These are phyloP conservation scores for Aspergillus pseudonomiae DNA, from an alignment of 2,329 filamentous ascomycete genomes.

Conservation along the genomic window DNA sequence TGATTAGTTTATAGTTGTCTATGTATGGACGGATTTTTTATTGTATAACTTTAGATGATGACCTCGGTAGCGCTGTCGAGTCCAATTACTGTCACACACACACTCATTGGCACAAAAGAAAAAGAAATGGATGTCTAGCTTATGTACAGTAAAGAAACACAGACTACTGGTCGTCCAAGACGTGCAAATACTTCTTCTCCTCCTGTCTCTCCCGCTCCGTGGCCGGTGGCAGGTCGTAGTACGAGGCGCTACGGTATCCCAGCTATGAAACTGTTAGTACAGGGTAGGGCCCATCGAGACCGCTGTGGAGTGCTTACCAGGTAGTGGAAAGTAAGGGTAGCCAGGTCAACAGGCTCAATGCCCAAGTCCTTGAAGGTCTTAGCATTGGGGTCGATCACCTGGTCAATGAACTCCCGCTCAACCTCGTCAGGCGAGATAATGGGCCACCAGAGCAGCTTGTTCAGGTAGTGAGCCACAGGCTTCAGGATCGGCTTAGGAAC, in stretches of 20 bases:
- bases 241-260: slow-evolving; percentile 84
- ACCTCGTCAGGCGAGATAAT: slow-evolving; percentile 81
- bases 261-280: slow-evolving; percentile 58
- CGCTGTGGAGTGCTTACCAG: slow-evolving; percentile 62
- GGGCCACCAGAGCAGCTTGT: slow-evolving; percentile 87
- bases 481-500: slow-evolving; percentile 80
- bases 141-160: slow-evolving; percentile 45
- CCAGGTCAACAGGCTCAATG: slow-evolving; percentile 85
- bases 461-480: slow-evolving; percentile 72
- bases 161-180: slow-evolving; percentile 78
- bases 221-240: slow-evolving; percentile 90
- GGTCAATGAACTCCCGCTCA: slow-evolving; percentile 90
- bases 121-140: slow-evolving; percentile 41
- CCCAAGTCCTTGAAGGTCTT: slow-evolving; percentile 95
- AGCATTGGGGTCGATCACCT: slow-evolving; percentile 83
- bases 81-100: neutral
- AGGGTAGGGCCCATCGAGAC: neutral
- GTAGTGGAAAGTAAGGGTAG: slow-evolving; percentile 89
- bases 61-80: neutral
- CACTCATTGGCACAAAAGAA: slow-evolving; percentile 29
- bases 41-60: neutral
- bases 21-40: neutral
- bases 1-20: neutral
- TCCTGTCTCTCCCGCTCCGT: slow-evolving; percentile 93
- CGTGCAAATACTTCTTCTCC: slow-evolving; percentile 96